Percentiles rank a stretch among this genome's conserved stretches.
These are phyloP conservation scores for Talaromyces wortmannii DNA, from an alignment of 495 filamentous ascomycete genomes.

Conservation along the genomic window DNA sequence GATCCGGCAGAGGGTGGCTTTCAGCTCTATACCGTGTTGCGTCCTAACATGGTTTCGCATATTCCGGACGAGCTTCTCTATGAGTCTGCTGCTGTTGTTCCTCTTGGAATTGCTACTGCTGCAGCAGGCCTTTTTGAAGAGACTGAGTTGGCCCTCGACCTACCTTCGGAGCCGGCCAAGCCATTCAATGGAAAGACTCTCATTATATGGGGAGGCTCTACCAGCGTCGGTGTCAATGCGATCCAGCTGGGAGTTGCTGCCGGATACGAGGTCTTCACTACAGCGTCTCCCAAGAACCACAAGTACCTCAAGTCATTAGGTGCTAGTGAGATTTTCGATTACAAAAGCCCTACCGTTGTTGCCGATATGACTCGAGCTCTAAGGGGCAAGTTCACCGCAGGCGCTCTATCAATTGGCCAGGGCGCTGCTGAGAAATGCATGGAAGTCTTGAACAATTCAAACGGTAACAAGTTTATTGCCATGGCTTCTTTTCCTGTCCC, in stretches of 20 bases:
- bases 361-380: conserved; percentile 2
- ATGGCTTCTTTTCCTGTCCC: conserved; percentile 2
- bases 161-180: conserved; percentile 7
- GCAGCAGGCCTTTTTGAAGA: conserved; percentile 14
- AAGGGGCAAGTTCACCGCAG: conserved; percentile 1
- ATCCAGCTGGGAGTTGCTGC: conserved; percentile 33
- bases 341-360: conserved; percentile 29
- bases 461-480: conserved; percentile 5
- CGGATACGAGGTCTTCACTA: conserved; percentile 39
- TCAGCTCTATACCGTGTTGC: conserved; percentile 25
- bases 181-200: conserved; percentile 8
- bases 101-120: conserved; percentile 24
- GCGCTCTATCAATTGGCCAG: conserved; percentile 3
- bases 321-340: conserved; percentile 37
- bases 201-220: conserved; percentile 43
- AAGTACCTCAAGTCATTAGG: conserved; percentile 36
- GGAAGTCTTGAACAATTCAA: not conserved
- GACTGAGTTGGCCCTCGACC: conserved; percentile 1
- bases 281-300: conserved; percentile 36
- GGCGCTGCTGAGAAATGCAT: conserved; percentile 3
- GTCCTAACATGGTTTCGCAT: conserved; percentile 12
- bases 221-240: conserved; percentile 31
- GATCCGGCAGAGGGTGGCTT: conserved; percentile 33
- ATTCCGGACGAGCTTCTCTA: conserved; percentile 31
- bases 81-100: conserved; percentile 32